Percentiles rank a stretch among this genome's conserved stretches.
These are phyloP conservation scores for Rubia occidens DNA, from an alignment of 305 asterid genomes.

Conservation along the genomic window DNA sequence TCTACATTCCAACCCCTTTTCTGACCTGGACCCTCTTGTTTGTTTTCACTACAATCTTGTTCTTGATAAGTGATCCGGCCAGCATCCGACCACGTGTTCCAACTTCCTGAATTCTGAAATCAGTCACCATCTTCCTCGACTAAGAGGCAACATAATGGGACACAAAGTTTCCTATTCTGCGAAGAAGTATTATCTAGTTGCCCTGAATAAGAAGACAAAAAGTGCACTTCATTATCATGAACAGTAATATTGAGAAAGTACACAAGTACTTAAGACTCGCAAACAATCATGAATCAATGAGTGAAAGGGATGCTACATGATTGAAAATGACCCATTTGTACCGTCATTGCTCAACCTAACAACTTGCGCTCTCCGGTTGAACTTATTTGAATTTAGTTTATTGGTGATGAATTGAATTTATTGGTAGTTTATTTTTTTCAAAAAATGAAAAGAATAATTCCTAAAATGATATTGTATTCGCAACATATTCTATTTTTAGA, in stretches of 20 bases:
- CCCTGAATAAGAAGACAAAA: slow-evolving; percentile 17
- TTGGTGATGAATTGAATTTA: no score
- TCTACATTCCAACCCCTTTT: neutral
- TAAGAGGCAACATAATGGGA: neutral
- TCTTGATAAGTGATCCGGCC: neutral
- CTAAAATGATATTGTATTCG: no score
- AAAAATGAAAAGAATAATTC: no score
- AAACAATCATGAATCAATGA: slow-evolving; percentile 11
- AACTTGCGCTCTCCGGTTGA: neutral
- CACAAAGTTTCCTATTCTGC: slow-evolving; percentile 6
- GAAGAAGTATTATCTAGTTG: slow-evolving; percentile 8
- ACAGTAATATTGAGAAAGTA: neutral
- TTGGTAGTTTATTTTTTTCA: no score
- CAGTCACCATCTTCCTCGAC: slow-evolving; percentile 1
- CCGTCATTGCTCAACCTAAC: slow-evolving; percentile 10
- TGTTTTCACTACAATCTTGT: neutral
- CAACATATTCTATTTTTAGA: no score
- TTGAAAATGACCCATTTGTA: slow-evolving; percentile 14
- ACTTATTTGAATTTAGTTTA: no score
- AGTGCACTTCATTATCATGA: slow-evolving; percentile 4
- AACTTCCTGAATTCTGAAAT: neutral
- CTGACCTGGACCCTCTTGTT: neutral
- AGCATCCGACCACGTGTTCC: neutral
- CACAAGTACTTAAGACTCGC: neutral
- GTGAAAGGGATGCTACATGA: slow-evolving; percentile 20